Evolutionary conservation across 2,329 filamentous ascomycete species (phyloP).

Genomic region (Neonectria punicea): DNA sequence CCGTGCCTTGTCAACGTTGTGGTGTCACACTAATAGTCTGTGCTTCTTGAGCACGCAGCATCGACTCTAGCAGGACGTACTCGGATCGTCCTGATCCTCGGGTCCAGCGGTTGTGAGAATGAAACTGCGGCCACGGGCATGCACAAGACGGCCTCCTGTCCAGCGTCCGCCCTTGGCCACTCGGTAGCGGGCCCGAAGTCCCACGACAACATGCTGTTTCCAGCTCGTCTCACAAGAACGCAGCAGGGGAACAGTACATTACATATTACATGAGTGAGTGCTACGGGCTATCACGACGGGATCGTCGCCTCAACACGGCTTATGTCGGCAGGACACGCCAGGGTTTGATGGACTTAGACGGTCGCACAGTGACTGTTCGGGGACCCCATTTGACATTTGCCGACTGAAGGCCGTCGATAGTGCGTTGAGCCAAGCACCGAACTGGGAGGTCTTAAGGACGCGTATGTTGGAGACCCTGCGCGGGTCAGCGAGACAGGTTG

Average conservation of each 20-base stretch:
- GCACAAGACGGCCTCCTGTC: constrained; percentile 3
- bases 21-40: neutral
- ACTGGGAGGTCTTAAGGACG: constrained; percentile 1
- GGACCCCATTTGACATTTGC: constrained; percentile 7
- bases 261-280: neutral
- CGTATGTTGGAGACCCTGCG: constrained; percentile 47
- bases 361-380: constrained; percentile 11
- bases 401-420: neutral
- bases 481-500: constrained; percentile 38
- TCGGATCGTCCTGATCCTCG: constrained; percentile 4
- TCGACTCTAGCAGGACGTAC: constrained; percentile 1
- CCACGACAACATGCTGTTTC: neutral
- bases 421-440: neutral
- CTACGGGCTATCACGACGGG: constrained; percentile 14
- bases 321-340: neutral
- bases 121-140: constrained; percentile 24
- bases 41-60: neutral
- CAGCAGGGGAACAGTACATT: neutral
- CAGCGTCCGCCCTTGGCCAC: neutral
- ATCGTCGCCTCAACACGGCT: constrained; percentile 1
- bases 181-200: constrained; percentile 20
- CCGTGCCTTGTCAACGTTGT: neutral
- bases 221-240: neutral
- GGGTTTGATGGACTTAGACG: constrained; percentile 19
- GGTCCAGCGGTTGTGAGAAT: neutral